Conservation (phyloP, 106 monocot species). For the Apostasia ramifera region DNA sequence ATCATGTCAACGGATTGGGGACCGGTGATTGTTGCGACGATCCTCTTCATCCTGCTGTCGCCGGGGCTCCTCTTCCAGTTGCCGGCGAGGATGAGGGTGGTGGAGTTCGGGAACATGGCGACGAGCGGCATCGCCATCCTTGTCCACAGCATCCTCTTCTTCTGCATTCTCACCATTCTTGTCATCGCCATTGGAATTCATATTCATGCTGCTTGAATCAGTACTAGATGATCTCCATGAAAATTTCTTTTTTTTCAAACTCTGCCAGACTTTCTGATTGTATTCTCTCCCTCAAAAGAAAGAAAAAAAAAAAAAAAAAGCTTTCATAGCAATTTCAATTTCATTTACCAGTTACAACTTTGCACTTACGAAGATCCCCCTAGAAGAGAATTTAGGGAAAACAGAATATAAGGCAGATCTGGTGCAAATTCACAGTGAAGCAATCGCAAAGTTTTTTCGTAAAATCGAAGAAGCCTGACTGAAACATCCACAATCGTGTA, state of each 20-base stretch:
- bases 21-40: constrained; percentile 15
- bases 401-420: too few relatives aligned
- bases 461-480: too few relatives aligned
- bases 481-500: too few relatives aligned
- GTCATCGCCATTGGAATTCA: constrained; percentile 19
- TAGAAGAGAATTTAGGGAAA: too few relatives aligned
- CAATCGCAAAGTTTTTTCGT: too few relatives aligned
- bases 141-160: constrained; percentile 21
- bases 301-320: too few relatives aligned
- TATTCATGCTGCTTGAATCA: constrained; percentile 18
- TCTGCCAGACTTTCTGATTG: too few relatives aligned
- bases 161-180: constrained; percentile 24
- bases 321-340: too few relatives aligned
- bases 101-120: constrained; percentile 24
- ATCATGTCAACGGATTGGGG: constrained; percentile 19
- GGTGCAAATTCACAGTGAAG: too few relatives aligned
- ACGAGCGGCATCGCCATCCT: constrained; percentile 18
- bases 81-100: constrained; percentile 21
- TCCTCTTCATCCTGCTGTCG: constrained; percentile 18
- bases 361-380: too few relatives aligned
- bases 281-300: too few relatives aligned
- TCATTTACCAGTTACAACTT: too few relatives aligned
- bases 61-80: constrained; percentile 22
- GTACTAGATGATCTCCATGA: neutral
- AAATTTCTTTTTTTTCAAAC: neutral